Evolutionary conservation across 2,329 filamentous ascomycete species (phyloP), one percentile per base, ranked within the genome.

Genomic region (Incumbomyces lentus): DNA sequence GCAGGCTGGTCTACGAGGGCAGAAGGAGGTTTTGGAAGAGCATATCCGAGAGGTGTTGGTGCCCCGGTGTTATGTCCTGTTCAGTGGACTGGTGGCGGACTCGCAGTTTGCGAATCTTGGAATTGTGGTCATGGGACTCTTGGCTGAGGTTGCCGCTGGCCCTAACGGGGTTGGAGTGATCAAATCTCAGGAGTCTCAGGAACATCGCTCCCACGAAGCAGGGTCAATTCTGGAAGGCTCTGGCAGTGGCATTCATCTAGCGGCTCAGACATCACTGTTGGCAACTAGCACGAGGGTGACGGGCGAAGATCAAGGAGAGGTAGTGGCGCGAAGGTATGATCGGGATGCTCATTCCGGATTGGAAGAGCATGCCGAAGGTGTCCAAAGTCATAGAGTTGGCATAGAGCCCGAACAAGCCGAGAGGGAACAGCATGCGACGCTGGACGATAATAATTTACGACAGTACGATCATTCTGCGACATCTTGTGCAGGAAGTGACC

Each of bases 91-190:
- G 35, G 68, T 82, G 2, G 80, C 81, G 14, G 84, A 89, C 61
- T 77, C 74, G 30, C 84, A 87, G 58, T 85, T 85, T 62, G 78
- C 84, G 2, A 70, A 79, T 3, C 69, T 90, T 2, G 86, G 85
- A 3, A 68, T 87, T 16, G 71, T 85, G 52, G 71, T 90, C 8
- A 60, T 89, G 38, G 79, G 75, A 16, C 65, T 76, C 1, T 65
- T 89, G 48, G 80, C 81, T 3, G 76, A 77, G 51, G 64, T 82
- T 18, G 64, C 74, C 17, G 64, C 74, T 50, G 65, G 65, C 42
- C 62, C 70, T 1, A 61, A 78, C 41, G 61, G 62, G 7, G 56
- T 57, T 7, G 62, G 53, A 46, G 49, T 38, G 3, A n/a, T 42
- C 7, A 44, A 13, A 12, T 44, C 45, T 6, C 46, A 50, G 10